Evolutionary conservation across 129 eudicot genomes (phyloP), one percentile per base, ranked within the genome.

Genomic region (Flaveria bidentis): DNA sequence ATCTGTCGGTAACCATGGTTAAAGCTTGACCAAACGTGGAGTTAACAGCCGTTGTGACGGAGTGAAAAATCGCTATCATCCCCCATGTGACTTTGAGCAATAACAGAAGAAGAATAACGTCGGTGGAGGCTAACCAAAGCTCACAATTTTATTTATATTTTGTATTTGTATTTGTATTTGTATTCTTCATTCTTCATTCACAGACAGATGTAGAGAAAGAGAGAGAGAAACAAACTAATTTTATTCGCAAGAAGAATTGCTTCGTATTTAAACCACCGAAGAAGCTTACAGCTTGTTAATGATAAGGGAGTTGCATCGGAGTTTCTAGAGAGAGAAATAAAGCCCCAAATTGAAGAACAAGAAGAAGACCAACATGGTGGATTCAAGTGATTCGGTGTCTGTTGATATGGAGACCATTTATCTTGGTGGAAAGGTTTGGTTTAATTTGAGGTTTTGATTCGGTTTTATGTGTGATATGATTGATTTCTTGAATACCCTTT

Each of bases 351-450:
- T 36, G 7, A 36, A 36, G 20, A 12, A 56, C 81, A 68, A 60
- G 80, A 68, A 60, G 80, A 30, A 52, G 81, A 79, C 84, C 86
- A 87, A 80, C 79, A 95, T 91, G 99, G 88, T 86, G 67, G 97
- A 95, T 23, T 87, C 83, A 1, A 85, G 75, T 58, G 96, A 88
- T 85, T 87, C 97, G 76, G 86, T 89, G 81, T 86, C 92, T 75
- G 82, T 91, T 80, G 96, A 95, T 79, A 85, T 95, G 82, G 96
- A 95, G 67, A 89, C 97, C 26, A 91, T 95, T 58, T 91, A 91
- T 71, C 96, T 89, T 63, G 96, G 96, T 46, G 99, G 97, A 80
- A 87, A 95, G 99, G 99, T 90, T 81, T 47, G 20, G 11, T 33
- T 28, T 28, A 2, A n/a, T 42, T 67, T 2, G 1, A 66, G 26